Percentiles rank a stretch among this genome's conserved stretches.
phyloP scores from a whole-genome alignment of 2,329 filamentous ascomycete species.

The Drechslera avenae region DNA sequence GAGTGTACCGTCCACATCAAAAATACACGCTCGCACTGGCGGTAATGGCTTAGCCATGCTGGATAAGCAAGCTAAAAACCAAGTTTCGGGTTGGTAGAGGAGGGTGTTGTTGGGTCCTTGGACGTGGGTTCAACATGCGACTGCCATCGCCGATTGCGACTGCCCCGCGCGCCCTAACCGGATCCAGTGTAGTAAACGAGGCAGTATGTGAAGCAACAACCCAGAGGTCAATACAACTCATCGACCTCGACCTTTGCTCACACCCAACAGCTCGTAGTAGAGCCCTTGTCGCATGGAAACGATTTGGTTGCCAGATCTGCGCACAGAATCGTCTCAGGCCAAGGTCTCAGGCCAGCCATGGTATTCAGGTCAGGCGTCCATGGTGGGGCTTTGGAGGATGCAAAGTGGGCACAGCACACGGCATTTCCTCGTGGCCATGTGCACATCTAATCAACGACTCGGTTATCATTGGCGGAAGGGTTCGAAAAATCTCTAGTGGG shows the following conservation, averaged over 20 bases:
- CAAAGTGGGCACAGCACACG: not conserved
- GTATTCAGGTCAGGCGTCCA: not conserved
- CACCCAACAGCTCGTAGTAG: too few relatives aligned
- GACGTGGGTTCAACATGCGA: too few relatives aligned
- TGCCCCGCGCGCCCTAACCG: too few relatives aligned
- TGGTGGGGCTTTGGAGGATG: not conserved
- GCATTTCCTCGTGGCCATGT: too few relatives aligned
- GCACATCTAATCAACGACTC: not conserved
- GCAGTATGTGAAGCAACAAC: too few relatives aligned
- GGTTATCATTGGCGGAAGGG: not conserved
- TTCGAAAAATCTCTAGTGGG: not conserved
- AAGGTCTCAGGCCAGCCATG: not conserved
- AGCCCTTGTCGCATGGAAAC: too few relatives aligned
- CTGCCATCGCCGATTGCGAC: too few relatives aligned
- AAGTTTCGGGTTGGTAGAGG: not conserved
- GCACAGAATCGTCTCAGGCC: too few relatives aligned
- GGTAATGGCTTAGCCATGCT: constrained; percentile 13
- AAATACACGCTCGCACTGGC: constrained; percentile 42
- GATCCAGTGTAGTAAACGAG: too few relatives aligned
- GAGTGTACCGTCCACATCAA: constrained; percentile 45
- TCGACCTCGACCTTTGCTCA: too few relatives aligned
- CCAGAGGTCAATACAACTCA: too few relatives aligned
- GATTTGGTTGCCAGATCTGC: too few relatives aligned
- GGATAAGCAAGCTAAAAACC: not conserved
- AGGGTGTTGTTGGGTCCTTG: not conserved